phyloP scores from a whole-genome alignment of 495 filamentous ascomycete species.

The Daldinia grandis region DNA sequence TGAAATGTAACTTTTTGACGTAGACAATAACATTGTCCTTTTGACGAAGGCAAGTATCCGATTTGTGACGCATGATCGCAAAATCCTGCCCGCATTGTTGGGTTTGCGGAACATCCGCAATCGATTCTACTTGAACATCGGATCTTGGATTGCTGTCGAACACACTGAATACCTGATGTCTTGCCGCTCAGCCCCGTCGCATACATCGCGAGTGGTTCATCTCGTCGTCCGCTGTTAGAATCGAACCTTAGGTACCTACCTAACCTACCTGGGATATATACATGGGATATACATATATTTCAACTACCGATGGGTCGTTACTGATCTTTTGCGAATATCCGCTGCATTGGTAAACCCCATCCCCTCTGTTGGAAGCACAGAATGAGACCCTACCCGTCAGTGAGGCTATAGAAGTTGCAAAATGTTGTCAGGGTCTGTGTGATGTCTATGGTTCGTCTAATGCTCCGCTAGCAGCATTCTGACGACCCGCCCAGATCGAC shows the following conservation, averaged over 20 bases:
- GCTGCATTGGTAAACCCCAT: conserved; percentile 5
- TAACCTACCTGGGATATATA: no score
- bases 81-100: conserved; percentile 30
- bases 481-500: background rate
- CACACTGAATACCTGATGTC: conserved; percentile 9
- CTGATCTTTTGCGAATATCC: conserved; percentile 2
- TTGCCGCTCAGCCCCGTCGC: conserved; percentile 38
- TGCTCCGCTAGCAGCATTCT: background rate
- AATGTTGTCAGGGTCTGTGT: background rate
- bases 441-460: background rate
- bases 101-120: conserved; percentile 9
- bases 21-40: background rate
- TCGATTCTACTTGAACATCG: background rate
- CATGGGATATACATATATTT: no score
- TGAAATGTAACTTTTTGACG: conserved; percentile 5
- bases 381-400: background rate
- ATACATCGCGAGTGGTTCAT: background rate
- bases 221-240: no score
- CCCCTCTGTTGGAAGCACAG: background rate
- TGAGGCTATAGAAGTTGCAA: background rate
- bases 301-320: conserved; percentile 1
- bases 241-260: no score
- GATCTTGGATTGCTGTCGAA: conserved; percentile 7
- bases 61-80: conserved; percentile 34
- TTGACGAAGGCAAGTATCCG: conserved; percentile 9